Percentiles rank a stretch among this genome's conserved stretches.
Conservation (phyloP, 1,284 basidiomycete genomes). For the Sanghuangporus sanghuang region DNA sequence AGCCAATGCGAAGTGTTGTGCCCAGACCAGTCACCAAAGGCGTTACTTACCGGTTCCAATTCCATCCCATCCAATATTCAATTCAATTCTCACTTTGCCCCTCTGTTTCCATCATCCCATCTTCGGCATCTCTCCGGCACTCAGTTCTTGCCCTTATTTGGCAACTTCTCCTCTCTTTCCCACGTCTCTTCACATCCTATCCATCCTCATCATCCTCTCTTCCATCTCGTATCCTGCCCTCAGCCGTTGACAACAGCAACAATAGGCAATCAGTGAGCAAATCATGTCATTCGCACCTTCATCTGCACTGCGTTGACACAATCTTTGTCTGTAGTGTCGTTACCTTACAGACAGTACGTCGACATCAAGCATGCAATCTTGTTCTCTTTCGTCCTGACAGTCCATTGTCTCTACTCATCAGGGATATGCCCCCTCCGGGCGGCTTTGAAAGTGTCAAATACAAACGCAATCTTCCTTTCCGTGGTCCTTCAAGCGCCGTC, state of each 20-base stretch:
- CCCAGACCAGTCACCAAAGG: neutral
- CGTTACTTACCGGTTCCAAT: neutral
- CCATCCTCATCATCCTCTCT: neutral
- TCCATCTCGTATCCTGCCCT: neutral
- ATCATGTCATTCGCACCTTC: neutral
- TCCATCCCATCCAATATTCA: neutral
- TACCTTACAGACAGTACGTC: slow-evolving; percentile 27
- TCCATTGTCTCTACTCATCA: slow-evolving; percentile 29
- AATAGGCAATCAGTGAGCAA: neutral
- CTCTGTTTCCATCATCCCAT: neutral
- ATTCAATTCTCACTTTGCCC: neutral
- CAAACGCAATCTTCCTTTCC: slow-evolving; percentile 92
- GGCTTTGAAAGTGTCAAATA: slow-evolving; percentile 94
- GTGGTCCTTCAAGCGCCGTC: slow-evolving; percentile 84
- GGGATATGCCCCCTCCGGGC: slow-evolving; percentile 93
- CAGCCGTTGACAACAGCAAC: neutral
- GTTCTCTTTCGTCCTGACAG: neutral
- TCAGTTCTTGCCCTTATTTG: slow-evolving; percentile 18
- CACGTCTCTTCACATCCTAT: neutral
- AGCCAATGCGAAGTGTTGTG: neutral
- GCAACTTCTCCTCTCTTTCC: slow-evolving; percentile 24
- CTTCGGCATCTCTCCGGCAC: neutral
- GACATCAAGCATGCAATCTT: neutral
- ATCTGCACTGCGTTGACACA: neutral
- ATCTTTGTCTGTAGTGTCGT: slow-evolving; percentile 18